A percentile compares a stretch with the other conserved stretches of the same genome.
Conservation (phyloP, 768 basidiomycete species). For the Tricholoma flavovirens region DNA sequence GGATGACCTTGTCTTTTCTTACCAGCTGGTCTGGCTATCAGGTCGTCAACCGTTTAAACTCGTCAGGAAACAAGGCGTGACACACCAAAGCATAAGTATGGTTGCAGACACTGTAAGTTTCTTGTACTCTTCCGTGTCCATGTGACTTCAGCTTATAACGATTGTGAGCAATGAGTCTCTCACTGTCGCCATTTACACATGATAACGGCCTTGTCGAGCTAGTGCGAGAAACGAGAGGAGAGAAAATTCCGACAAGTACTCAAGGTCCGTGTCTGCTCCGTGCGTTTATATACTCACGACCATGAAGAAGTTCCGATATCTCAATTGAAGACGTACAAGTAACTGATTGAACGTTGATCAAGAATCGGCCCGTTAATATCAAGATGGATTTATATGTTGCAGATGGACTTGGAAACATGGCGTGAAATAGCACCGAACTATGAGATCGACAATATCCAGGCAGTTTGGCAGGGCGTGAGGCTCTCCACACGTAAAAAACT, state of each 20-base stretch:
- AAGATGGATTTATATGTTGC: slow-evolving; percentile 7
- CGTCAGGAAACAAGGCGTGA: slow-evolving; percentile 4
- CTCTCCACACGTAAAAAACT: neutral
- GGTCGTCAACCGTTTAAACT: slow-evolving; percentile 5
- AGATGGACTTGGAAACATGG: neutral
- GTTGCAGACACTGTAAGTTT: slow-evolving; percentile 51
- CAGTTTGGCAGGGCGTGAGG: neutral
- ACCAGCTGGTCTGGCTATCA: slow-evolving; percentile 59
- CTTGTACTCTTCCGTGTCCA: slow-evolving; percentile 47
- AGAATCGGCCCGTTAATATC: slow-evolving; percentile 10
- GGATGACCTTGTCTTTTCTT: slow-evolving; percentile 14
- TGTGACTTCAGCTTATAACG: slow-evolving; percentile 11
- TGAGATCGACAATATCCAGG: neutral
- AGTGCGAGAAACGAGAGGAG: neutral
- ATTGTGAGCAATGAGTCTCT: slow-evolving; percentile 20
- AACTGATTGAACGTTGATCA: slow-evolving; percentile 9
- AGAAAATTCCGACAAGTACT: neutral
- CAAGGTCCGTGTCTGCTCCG: neutral
- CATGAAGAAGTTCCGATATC: slow-evolving; percentile 10
- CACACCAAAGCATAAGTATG: slow-evolving; percentile 52
- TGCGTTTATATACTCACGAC: slow-evolving; percentile 2
- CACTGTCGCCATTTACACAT: slow-evolving; percentile 79
- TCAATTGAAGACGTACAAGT: slow-evolving; percentile 1
- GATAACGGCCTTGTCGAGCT: slow-evolving; percentile 4
- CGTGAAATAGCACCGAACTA: slow-evolving; percentile 2